A percentile compares a stretch with the other conserved stretches of the same genome.
Evolutionary conservation across 2,329 filamentous ascomycete species (phyloP).

Genomic region (Aaosphaeria pasadenensis): DNA sequence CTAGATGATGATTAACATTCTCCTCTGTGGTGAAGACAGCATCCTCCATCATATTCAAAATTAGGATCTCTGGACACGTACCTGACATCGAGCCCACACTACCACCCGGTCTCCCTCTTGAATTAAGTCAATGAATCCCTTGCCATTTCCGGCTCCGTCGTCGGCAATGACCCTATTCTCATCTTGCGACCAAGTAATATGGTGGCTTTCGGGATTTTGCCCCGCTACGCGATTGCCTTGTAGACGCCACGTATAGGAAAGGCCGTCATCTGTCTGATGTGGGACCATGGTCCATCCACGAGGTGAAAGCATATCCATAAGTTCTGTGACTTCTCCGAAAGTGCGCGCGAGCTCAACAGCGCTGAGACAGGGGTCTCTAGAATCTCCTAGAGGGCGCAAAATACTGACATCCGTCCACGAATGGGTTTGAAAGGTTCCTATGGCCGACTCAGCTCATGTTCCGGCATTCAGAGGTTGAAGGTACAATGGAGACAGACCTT

Average conservation of each 20-base stretch:
- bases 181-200: constrained; percentile 15
- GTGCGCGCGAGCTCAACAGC: too few relatives aligned
- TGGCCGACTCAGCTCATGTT: too few relatives aligned
- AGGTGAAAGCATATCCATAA: too few relatives aligned
- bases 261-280: constrained; percentile 18
- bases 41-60: constrained; percentile 2
- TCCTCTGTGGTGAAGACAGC: too few relatives aligned
- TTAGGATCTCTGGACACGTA: constrained; percentile 7
- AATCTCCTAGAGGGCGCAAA: not conserved
- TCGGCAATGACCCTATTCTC: not conserved
- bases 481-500: constrained; percentile 5
- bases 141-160: constrained; percentile 22
- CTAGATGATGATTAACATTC: constrained; percentile 4
- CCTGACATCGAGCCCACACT: constrained; percentile 33
- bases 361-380: too few relatives aligned
- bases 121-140: constrained; percentile 23
- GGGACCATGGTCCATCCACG: constrained; percentile 2
- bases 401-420: not conserved
- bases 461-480: not conserved
- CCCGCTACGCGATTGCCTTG: constrained; percentile 28
- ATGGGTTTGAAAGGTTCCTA: not conserved
- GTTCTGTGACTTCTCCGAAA: too few relatives aligned
- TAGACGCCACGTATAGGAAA: constrained; percentile 26
- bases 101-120: constrained; percentile 23
- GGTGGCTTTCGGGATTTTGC: constrained; percentile 6